These are phyloP conservation scores for Coemansia sp. DNA, from an alignment of 192 early-diverging fungal species.

Conservation along the genomic window DNA sequence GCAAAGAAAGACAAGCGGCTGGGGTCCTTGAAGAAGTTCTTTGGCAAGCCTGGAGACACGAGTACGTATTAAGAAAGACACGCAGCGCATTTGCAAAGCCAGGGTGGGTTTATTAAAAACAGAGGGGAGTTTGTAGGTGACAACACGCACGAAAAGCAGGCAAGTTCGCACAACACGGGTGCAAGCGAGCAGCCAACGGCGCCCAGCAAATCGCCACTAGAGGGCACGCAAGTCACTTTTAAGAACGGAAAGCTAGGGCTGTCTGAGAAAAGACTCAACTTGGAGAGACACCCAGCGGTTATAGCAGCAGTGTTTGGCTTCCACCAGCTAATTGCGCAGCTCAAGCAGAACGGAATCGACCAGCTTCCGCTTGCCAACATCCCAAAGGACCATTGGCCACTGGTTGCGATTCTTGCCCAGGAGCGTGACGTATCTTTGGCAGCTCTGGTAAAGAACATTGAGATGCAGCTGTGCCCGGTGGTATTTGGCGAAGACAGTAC, in stretches of 20 bases:
- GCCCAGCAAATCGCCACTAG: neutral
- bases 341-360: constrained; percentile 10
- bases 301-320: constrained; percentile 40
- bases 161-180: neutral
- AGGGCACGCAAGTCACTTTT: constrained; percentile 14
- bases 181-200: neutral
- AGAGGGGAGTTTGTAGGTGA: neutral
- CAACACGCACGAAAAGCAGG: neutral
- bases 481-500: constrained; percentile 31
- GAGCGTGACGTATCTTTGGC: constrained; percentile 32
- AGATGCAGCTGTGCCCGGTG: constrained; percentile 44
- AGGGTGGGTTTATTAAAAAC: neutral
- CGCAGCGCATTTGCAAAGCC: neutral
- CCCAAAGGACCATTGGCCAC: constrained; percentile 24
- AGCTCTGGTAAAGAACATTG: constrained; percentile 28
- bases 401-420: constrained; percentile 48
- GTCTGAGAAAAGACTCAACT: constrained; percentile 36
- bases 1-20: neutral
- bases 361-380: constrained; percentile 26
- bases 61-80: neutral
- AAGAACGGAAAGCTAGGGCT: constrained; percentile 37
- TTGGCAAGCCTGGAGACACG: neutral
- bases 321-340: constrained; percentile 40
- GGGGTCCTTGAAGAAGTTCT: constrained; percentile 5
- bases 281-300: constrained; percentile 45